Conservation (phyloP, 371 early-diverging fungal species). For the Lichtheimia ramosa region DNA sequence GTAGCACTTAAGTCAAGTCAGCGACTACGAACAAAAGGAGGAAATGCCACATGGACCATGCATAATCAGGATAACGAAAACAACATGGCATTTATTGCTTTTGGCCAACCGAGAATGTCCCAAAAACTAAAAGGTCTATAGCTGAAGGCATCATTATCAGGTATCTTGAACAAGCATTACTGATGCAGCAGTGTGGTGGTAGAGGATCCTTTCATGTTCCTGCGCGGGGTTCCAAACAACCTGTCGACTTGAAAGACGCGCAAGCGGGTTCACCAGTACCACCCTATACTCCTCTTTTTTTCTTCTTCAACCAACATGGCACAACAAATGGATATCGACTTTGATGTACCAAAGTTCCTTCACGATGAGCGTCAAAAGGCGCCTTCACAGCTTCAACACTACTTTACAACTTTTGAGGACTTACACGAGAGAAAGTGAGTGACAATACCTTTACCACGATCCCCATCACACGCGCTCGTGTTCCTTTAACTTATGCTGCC, state of each 20-base stretch:
- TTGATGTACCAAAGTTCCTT: slow-evolving; percentile 77
- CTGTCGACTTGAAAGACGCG: neutral
- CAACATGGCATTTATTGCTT: too few species aligned
- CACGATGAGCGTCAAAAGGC: slow-evolving; percentile 67
- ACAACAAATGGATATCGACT: slow-evolving; percentile 81
- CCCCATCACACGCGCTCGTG: neutral
- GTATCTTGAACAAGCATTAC: too few species aligned
- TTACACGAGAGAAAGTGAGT: slow-evolving; percentile 92
- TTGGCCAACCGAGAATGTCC: too few species aligned
- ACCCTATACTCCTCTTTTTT: neutral
- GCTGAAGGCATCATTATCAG: too few species aligned
- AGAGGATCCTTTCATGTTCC: too few species aligned
- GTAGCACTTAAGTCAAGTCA: too few species aligned
- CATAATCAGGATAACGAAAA: too few species aligned
- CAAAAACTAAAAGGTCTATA: too few species aligned
- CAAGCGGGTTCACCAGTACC: neutral
- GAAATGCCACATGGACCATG: too few species aligned
- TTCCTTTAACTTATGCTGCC: slow-evolving; percentile 1
- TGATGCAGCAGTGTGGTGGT: too few species aligned
- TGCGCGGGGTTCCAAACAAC: neutral
- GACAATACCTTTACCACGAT: neutral
- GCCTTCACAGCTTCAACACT: slow-evolving; percentile 68
- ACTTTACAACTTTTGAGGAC: slow-evolving; percentile 82
- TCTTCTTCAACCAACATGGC: slow-evolving; percentile 23
- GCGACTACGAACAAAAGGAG: too few species aligned